These are phyloP conservation scores for Mycena metata DNA, from an alignment of 768 basidiomycete genomes.

Conservation along the genomic window DNA sequence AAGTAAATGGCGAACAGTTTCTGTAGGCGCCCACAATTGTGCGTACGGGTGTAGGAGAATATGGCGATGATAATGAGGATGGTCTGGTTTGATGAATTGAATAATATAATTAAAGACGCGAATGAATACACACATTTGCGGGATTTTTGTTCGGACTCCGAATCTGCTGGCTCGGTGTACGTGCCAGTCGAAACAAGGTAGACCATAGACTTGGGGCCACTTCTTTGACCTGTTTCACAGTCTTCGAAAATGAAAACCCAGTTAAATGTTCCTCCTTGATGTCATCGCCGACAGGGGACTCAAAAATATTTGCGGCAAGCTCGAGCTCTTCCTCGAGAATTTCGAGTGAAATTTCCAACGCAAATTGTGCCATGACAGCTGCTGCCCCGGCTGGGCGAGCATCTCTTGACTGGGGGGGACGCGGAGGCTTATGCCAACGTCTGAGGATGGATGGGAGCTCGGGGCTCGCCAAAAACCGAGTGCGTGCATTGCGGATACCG, in stretches of 20 bases:
- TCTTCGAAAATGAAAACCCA: not conserved
- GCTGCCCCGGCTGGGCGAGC: not conserved
- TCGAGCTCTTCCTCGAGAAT: slow-evolving; percentile 11
- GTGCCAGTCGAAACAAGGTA: not conserved
- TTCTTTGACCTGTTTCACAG: not conserved
- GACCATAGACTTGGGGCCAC: slow-evolving; percentile 2
- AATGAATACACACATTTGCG: slow-evolving; percentile 2
- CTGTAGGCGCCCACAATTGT: slow-evolving; percentile 28
- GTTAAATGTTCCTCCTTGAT: slow-evolving; percentile 16
- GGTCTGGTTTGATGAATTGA: slow-evolving; percentile 4
- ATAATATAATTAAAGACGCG: not conserved
- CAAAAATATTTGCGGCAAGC: not conserved
- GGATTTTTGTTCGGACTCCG: slow-evolving; percentile 18
- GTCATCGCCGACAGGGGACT: slow-evolving; percentile 11
- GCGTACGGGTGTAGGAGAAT: slow-evolving; percentile 11
- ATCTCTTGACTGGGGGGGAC: not conserved
- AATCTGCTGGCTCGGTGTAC: not conserved
- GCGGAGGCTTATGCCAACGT: not conserved
- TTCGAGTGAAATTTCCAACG: not conserved
- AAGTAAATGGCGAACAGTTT: slow-evolving; percentile 46
- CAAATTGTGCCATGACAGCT: slow-evolving; percentile 9
- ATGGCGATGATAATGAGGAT: slow-evolving; percentile 8
- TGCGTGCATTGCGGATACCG: not conserved
- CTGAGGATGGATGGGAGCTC: not conserved
- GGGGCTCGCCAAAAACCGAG: not conserved